Percentiles rank a stretch among this genome's conserved stretches.
Evolutionary conservation across 164 flowering plant species (phyloP).

Genomic region (Vitis labrusca): DNA sequence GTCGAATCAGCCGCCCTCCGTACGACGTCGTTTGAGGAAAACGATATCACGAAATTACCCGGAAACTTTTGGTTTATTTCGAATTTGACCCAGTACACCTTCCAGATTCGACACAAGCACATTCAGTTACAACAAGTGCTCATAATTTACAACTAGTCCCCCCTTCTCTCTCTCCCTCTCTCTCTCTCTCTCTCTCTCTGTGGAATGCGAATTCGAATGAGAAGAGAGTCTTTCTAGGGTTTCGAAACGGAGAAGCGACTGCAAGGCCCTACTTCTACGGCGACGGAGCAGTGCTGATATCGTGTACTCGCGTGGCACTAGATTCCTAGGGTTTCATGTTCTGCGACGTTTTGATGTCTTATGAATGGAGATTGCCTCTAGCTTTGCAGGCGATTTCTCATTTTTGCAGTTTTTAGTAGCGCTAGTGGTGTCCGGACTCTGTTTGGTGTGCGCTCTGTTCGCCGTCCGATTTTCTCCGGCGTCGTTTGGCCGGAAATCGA

Average conservation of each 20-base stretch:
- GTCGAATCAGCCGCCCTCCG: not conserved
- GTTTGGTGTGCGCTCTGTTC: slow-evolving; percentile 38
- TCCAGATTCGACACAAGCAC: not conserved
- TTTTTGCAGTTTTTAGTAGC: slow-evolving; percentile 28
- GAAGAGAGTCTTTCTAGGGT: too few relatives aligned
- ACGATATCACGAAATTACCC: too few relatives aligned
- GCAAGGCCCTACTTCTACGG: not conserved
- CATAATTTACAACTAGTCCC: not conserved
- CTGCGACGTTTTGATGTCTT: slow-evolving; percentile 52
- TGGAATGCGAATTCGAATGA: too few relatives aligned
- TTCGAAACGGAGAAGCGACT: too few relatives aligned
- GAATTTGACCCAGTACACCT: not conserved
- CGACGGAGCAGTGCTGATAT: not conserved
- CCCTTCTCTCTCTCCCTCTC: not conserved
- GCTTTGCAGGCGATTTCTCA: slow-evolving; percentile 12
- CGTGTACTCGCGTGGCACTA: not conserved
- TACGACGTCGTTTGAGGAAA: too few relatives aligned
- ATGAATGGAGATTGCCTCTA: slow-evolving; percentile 46
- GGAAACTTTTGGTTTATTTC: too few relatives aligned
- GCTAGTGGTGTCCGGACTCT: slow-evolving; percentile 29
- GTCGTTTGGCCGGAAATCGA: not conserved
- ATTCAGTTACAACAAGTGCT: too few relatives aligned
- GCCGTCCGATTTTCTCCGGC: slow-evolving; percentile 22
- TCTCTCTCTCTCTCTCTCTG: too few relatives aligned
- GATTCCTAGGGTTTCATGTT: slow-evolving; percentile 37